These are phyloP conservation scores for Hypoxylon sp. DNA, from an alignment of 2,329 filamentous ascomycete genomes.

Conservation along the genomic window DNA sequence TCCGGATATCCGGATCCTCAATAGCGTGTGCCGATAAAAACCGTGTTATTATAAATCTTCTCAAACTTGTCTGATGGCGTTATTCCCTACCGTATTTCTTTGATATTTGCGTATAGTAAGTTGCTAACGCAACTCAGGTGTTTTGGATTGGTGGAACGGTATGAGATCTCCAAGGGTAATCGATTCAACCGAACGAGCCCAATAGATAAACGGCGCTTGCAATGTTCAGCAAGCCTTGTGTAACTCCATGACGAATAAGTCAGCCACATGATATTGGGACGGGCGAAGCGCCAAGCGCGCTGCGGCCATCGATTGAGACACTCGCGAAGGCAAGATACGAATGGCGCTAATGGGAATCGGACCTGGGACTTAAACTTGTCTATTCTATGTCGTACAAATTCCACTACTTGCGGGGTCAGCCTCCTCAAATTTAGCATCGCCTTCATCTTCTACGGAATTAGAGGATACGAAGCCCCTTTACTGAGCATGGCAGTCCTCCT, in stretches of 20 bases:
- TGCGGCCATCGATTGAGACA: not conserved
- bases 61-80: conserved; percentile 70
- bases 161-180: not conserved
- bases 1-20: conserved; percentile 43
- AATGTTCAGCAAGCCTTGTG: not conserved
- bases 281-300: not conserved
- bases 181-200: too few species aligned
- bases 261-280: not conserved
- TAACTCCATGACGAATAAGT: not conserved
- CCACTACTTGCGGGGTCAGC: not conserved
- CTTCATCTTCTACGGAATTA: not conserved
- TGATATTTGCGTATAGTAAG: not conserved
- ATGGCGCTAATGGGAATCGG: not conserved
- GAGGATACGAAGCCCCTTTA: not conserved
- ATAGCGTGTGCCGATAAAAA: conserved; percentile 69
- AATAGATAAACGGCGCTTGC: not conserved
- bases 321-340: not conserved
- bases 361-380: not conserved
- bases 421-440: not conserved
- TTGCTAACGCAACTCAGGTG: conserved; percentile 20
- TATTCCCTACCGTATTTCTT: not conserved
- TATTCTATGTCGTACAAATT: not conserved
- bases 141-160: not conserved
- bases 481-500: not conserved
- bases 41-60: conserved; percentile 74